These are phyloP conservation scores for Epithemia pelagica DNA, from an alignment of 108 stramenopile species.

Conservation along the genomic window DNA sequence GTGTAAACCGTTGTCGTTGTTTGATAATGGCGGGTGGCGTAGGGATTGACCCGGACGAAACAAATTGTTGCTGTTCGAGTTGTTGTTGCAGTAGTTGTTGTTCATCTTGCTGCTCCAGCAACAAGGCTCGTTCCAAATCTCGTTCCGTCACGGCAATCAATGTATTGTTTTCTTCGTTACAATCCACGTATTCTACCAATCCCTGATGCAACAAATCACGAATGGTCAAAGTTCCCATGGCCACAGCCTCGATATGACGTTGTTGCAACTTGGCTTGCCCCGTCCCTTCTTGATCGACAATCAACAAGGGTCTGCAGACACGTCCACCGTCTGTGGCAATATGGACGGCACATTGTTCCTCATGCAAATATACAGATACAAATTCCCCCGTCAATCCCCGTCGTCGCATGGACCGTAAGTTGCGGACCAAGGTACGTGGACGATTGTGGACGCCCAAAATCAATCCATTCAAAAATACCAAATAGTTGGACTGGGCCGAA, in stretches of 20 bases:
- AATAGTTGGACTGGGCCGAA: constrained; percentile 31
- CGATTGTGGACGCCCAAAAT: constrained; percentile 85
- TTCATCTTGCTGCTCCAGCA: constrained; percentile 21
- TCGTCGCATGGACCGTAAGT: constrained; percentile 78
- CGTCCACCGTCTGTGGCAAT: constrained; percentile 97
- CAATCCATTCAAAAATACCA: constrained; percentile 96
- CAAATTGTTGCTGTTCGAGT: background rate
- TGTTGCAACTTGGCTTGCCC: constrained; percentile 68
- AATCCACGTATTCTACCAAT: constrained; percentile 98
- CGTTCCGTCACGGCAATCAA: constrained; percentile 89
- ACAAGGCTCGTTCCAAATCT: constrained; percentile 69
- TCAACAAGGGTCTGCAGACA: constrained; percentile 94
- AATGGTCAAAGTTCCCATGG: constrained; percentile 63
- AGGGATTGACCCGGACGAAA: constrained; percentile 10
- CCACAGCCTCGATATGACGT: constrained; percentile 78
- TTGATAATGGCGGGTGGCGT: constrained; percentile 8
- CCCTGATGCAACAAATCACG: constrained; percentile 83
- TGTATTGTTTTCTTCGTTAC: constrained; percentile 98
- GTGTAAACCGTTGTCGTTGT: constrained; percentile 81
- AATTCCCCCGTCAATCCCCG: constrained; percentile 92
- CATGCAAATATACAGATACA: constrained; percentile 94
- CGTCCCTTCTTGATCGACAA: constrained; percentile 77
- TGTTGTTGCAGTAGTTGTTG: background rate
- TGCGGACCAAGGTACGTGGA: constrained; percentile 65
- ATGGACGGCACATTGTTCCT: constrained; percentile 91